A percentile compares a stretch with the other conserved stretches of the same genome.
Conservation (phyloP, 202 grass and related monocot species). For the Miscanthus sacchariflorus region DNA sequence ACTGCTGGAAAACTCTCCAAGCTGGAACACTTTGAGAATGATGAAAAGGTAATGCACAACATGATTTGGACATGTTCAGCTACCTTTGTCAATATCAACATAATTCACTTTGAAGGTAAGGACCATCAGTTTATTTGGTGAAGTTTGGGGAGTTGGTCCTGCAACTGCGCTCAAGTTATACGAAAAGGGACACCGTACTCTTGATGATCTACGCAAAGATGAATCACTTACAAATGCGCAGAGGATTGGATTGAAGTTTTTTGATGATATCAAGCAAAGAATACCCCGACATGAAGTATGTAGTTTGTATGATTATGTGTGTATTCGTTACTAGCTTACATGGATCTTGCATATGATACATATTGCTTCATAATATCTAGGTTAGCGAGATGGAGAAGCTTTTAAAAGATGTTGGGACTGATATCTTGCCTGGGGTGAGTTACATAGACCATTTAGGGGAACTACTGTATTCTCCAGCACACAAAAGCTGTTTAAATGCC, state of each 20-base stretch:
- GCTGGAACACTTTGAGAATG: conserved; percentile 95
- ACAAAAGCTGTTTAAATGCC: conserved; percentile 19
- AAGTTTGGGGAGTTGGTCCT: conserved; percentile 98
- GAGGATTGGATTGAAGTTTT: conserved; percentile 84
- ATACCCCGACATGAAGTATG: conserved; percentile 84
- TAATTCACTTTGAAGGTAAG: conserved; percentile 60
- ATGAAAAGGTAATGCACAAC: conserved; percentile 79
- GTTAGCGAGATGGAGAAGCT: conserved; percentile 88
- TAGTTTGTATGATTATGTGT: conserved; percentile 8
- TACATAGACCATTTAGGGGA: conserved; percentile 29
- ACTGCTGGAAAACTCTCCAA: conserved; percentile 94
- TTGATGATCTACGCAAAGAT: conserved; percentile 85
- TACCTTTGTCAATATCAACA: conserved; percentile 26
- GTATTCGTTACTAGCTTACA: conserved; percentile 25
- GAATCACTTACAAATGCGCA: conserved; percentile 79
- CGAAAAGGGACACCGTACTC: conserved; percentile 91
- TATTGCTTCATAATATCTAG: conserved; percentile 55
- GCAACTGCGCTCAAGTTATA: conserved; percentile 95
- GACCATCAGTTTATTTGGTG: conserved; percentile 85
- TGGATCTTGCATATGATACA: conserved; percentile 7
- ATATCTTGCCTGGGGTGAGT: conserved; percentile 86
- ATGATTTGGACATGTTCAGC: conserved; percentile 28
- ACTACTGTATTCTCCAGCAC: conserved; percentile 17
- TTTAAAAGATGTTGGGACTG: conserved; percentile 74
- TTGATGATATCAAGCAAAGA: conserved; percentile 93